phyloP scores from a whole-genome alignment of 106 monocot species.

The Iris macrosiphon region DNA sequence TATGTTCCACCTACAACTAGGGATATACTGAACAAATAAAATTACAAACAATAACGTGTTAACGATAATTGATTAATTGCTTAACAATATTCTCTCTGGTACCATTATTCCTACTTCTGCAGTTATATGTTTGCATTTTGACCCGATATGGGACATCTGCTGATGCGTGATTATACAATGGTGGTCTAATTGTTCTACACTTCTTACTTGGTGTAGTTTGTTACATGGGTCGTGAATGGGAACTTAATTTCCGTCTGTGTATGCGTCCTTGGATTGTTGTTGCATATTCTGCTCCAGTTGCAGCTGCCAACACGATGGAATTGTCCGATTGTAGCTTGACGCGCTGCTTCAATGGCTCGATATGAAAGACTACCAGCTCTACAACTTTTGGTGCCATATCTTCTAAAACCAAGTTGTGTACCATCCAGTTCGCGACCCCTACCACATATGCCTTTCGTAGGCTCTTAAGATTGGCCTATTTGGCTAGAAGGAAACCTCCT shows the following conservation, averaged over 20 bases:
- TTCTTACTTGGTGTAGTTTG: constrained; percentile 6
- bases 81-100: no score
- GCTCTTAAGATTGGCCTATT: no score
- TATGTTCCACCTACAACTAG: no score
- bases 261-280: constrained; percentile 16
- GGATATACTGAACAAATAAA: no score
- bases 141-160: not conserved
- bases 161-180: not conserved
- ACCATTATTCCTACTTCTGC: no score
- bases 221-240: constrained; percentile 8
- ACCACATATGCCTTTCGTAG: constrained; percentile 2
- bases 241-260: not conserved
- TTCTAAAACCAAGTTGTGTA: constrained; percentile 19
- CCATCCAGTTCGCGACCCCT: constrained; percentile 4
- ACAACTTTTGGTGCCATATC: constrained; percentile 23
- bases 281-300: constrained; percentile 20
- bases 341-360: no score
- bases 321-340: not conserved
- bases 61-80: no score
- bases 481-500: no score
- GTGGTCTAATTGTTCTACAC: constrained; percentile 1
- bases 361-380: constrained; percentile 16
- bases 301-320: constrained; percentile 1
- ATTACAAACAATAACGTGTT: no score
- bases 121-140: no score